Base-by-base conservation (phyloP, 1,139 yeast genomes). In the Diutina neorugosa region DNA sequence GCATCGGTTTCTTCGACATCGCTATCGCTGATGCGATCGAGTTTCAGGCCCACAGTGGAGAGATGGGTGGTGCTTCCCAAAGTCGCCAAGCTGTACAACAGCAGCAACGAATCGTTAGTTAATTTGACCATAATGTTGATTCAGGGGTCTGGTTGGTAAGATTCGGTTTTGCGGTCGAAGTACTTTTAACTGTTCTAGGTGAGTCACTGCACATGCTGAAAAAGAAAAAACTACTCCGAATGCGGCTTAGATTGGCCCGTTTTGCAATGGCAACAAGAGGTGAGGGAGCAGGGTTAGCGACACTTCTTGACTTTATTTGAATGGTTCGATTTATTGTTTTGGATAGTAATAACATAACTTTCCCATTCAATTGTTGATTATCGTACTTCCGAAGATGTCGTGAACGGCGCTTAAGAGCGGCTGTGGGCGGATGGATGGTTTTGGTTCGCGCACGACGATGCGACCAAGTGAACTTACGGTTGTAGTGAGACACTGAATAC, bases 31-130 rank as follows among this genome's bases (percentile, higher is more conserved):
- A 46, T 46, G n/a, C 50, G 50, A 25, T 46, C 50, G 27, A 46
- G 50, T 19, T 46, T 46, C 41, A 27, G 40, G 8, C 50, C 50
- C 37, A 46, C 50, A 7, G 50, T 46, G 16, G 40, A 27, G 14
- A 46, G 50, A 27, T 27, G 50, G 40, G 50, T 46, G 40, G 50
- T 46, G 21, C 40, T 27, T 8, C 50, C 50, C n/a, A 46, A 34
- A 20, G 50, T 46, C 23, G 50, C 50, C 50, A 46, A 46, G 18
- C 50, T 46, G 50, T 46, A 46, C 16, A 46, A 27, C 37, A 25
- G 37, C 50, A 46, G 50, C 40, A 46, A 46, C 27, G 40, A 27
- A 23, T 46, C 40, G 41, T 25, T 27, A 3, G 37, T n/a, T n/a
- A 18, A 27, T 18, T 46, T 46, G 21, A 19, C n/a, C 50, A 46